Evolutionary conservation across 1,284 basidiomycete species (phyloP).

Genomic region (Ceratobasidium papillatum): DNA sequence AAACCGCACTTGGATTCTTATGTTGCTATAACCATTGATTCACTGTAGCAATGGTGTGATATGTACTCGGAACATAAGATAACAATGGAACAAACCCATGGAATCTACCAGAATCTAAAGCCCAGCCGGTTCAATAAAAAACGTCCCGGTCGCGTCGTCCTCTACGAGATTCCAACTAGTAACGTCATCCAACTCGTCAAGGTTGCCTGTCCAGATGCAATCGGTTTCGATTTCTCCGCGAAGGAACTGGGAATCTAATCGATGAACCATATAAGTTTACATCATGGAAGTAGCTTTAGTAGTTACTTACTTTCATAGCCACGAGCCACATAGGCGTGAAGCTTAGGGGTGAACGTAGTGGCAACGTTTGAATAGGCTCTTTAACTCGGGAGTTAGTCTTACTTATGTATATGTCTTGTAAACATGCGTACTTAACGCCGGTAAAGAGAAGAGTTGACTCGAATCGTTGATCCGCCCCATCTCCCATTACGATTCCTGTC

Average conservation of each 20-base stretch:
- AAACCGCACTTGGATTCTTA: too few relatives aligned
- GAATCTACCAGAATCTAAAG: too few relatives aligned
- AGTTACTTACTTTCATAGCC: constrained; percentile 3
- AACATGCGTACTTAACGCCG: constrained; percentile 13
- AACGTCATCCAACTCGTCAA: constrained; percentile 31
- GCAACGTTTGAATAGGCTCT: constrained; percentile 32
- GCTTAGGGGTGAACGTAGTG: constrained; percentile 4
- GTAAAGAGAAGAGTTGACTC: constrained; percentile 14
- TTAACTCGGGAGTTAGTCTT: not conserved
- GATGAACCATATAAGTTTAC: not conserved
- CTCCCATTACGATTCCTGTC: constrained; percentile 22
- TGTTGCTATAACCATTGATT: too few relatives aligned
- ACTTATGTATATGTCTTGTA: too few relatives aligned
- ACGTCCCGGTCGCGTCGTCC: constrained; percentile 7
- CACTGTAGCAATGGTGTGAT: too few relatives aligned
- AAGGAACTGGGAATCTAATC: constrained; percentile 11
- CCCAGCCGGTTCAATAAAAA: constrained; percentile 18
- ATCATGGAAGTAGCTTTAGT: too few relatives aligned
- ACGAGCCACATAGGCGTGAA: constrained; percentile 24
- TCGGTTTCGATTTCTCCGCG: constrained; percentile 35
- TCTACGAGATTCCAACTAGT: constrained; percentile 36
- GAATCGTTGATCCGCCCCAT: constrained; percentile 23
- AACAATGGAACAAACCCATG: too few relatives aligned
- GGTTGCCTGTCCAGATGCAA: constrained; percentile 16
- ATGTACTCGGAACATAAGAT: too few relatives aligned